Conservation (phyloP, 2,329 filamentous ascomycete genomes). For the Tolypocladium cylindrosporum region DNA sequence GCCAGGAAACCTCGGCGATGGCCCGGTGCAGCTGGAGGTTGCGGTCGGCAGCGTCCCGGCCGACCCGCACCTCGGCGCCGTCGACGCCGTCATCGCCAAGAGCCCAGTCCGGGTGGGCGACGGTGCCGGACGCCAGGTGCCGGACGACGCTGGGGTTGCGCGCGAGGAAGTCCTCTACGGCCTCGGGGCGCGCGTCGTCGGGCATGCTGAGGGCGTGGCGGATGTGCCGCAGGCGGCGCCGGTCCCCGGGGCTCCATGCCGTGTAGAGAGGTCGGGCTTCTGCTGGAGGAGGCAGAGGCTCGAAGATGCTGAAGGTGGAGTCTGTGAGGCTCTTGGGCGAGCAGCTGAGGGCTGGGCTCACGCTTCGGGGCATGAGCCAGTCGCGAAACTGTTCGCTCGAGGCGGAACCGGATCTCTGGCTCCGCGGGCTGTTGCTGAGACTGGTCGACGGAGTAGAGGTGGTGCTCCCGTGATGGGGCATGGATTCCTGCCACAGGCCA, state of each 20-base stretch:
- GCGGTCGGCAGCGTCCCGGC: neutral
- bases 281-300: too few species aligned
- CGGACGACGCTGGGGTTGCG: slow-evolving; percentile 11
- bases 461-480: neutral
- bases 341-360: too few species aligned
- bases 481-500: neutral
- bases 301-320: too few species aligned
- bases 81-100: neutral
- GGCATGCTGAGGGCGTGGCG: slow-evolving; percentile 6
- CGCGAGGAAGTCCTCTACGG: slow-evolving; percentile 8
- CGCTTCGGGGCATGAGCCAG: too few species aligned
- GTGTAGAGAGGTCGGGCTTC: neutral
- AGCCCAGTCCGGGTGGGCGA: slow-evolving; percentile 1
- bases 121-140: slow-evolving; percentile 5
- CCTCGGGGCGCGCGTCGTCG: neutral
- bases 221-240: slow-evolving; percentile 5
- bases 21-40: neutral
- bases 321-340: too few species aligned
- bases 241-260: neutral
- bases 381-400: too few species aligned
- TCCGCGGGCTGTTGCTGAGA: neutral
- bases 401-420: too few species aligned
- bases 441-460: neutral
- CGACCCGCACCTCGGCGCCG: neutral
- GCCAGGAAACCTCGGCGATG: neutral